These are phyloP conservation scores for Plectosphaerella plurivora DNA, from an alignment of 2,329 filamentous ascomycete genomes.

Conservation along the genomic window DNA sequence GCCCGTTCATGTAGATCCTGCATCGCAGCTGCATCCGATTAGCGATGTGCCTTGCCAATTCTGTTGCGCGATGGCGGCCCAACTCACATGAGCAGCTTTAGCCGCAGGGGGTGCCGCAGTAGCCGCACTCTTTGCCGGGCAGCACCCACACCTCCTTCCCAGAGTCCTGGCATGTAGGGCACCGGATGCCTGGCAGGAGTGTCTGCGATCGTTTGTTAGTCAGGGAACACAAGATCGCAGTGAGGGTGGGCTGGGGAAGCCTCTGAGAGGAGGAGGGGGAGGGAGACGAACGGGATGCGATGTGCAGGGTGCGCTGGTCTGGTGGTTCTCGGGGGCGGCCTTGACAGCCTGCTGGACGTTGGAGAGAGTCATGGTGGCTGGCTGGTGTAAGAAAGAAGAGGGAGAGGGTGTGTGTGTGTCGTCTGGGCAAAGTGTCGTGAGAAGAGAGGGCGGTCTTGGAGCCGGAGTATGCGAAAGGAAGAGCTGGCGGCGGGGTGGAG, in stretches of 20 bases:
- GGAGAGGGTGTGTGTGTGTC: not conserved
- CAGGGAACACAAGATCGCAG: not conserved
- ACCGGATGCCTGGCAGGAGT: constrained; percentile 45
- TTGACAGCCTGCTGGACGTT: constrained; percentile 6
- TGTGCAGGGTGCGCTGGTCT: not conserved
- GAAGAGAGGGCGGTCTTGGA: not conserved
- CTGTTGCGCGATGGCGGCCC: not conserved
- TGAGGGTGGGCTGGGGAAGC: not conserved
- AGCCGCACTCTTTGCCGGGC: constrained; percentile 44
- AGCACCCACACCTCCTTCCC: constrained; percentile 54
- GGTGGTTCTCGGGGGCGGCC: constrained; percentile 3
- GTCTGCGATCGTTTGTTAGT: constrained; percentile 11
- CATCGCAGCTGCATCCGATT: constrained; percentile 1
- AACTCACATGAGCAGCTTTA: constrained; percentile 9
- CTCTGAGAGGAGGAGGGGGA: not conserved
- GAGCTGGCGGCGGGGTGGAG: not conserved
- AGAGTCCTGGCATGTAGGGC: constrained; percentile 42
- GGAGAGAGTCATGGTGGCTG: constrained; percentile 8
- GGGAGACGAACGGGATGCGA: not conserved
- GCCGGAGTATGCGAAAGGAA: not conserved
- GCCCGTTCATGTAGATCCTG: not conserved
- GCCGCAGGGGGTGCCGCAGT: constrained; percentile 42
- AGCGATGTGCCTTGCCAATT: not conserved
- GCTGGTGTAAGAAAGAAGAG: not conserved
- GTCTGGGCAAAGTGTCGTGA: not conserved